These are phyloP conservation scores for Pulveroboletus sp. DNA, from an alignment of 768 basidiomycete species.

Conservation along the genomic window DNA sequence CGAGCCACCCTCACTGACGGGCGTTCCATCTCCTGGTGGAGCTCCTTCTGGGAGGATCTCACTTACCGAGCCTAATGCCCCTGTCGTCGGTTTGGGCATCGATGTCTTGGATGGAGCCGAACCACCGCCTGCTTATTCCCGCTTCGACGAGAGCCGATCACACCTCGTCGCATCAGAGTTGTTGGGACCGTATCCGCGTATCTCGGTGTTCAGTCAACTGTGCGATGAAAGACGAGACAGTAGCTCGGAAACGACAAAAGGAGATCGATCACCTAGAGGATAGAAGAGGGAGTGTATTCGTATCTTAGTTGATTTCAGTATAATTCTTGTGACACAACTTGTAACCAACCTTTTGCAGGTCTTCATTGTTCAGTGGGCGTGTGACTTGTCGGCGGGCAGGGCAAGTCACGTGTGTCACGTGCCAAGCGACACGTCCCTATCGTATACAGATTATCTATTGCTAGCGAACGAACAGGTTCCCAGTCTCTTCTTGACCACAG, in stretches of 20 bases:
- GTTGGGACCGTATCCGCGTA: slow-evolving; percentile 22
- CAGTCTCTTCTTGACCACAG: background rate
- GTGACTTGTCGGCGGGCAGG: too few relatives aligned
- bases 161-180: slow-evolving; percentile 7
- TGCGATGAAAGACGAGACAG: background rate
- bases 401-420: slow-evolving; percentile 17
- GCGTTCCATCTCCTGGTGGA: slow-evolving; percentile 7
- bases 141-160: slow-evolving; percentile 19
- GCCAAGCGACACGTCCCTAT: slow-evolving; percentile 6
- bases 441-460: background rate
- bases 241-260: background rate
- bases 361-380: background rate
- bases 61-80: background rate
- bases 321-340: background rate
- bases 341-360: background rate
- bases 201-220: slow-evolving; percentile 5
- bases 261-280: background rate
- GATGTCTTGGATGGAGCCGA: slow-evolving; percentile 1
- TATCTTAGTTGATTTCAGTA: background rate
- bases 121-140: slow-evolving; percentile 22
- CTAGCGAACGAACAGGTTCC: background rate
- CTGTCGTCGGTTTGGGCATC: slow-evolving; percentile 2
- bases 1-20: slow-evolving; percentile 10
- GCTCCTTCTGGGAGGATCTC: background rate
- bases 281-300: background rate